Evolutionary conservation across 2,329 filamentous ascomycete genomes (phyloP), one percentile per base, ranked within the genome.

Genomic region (Fusarium hostae): DNA sequence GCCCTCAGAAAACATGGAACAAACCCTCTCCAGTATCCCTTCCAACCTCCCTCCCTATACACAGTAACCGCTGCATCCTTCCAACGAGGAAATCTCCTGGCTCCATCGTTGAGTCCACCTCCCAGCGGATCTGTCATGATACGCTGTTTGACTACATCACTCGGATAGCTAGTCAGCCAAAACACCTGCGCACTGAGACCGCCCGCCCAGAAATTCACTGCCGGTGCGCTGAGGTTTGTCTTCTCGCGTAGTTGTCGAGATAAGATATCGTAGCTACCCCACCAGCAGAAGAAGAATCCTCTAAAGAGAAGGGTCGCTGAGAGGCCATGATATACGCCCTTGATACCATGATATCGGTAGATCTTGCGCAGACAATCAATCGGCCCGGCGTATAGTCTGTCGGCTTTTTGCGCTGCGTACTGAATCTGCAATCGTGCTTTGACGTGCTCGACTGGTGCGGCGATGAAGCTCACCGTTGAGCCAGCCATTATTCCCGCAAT

Each of bases 271-370:
- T 99, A 99, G 66, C 90, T 92, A n/a, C 91, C 91, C 96, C 96
- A 99, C 95, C 95, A 98, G 84, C 92, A 96, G 87, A 97, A 98
- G 86, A 99, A 99, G 84, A 95, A 97, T 18, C 90, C 90, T 22
- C 96, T 89, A 84, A 98, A 98, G 51, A 98, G 82, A 52, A 98
- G 84, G 0, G 96, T 98, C 2, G 96, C 93, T 40, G 83, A 85
- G 16, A 99, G 87, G 1, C 96, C 96, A 79, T 94, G 94, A 81
- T 95, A 99, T 11, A 99, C 81, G 39, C 95, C 96, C 26, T 82
- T 79, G 5, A 98, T 76, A 48, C 96, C 95, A 80, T 98, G 94
- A 55, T 84, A 80, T n/a, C 79, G 76, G 78, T 88, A 88, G 48
- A 94, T 90, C 82, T 94, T 95, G 74, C 82, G 83, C 40, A 91